Evolutionary conservation across 805 yeast species (phyloP).

Genomic region (Starmerella gropengiesseri): DNA sequence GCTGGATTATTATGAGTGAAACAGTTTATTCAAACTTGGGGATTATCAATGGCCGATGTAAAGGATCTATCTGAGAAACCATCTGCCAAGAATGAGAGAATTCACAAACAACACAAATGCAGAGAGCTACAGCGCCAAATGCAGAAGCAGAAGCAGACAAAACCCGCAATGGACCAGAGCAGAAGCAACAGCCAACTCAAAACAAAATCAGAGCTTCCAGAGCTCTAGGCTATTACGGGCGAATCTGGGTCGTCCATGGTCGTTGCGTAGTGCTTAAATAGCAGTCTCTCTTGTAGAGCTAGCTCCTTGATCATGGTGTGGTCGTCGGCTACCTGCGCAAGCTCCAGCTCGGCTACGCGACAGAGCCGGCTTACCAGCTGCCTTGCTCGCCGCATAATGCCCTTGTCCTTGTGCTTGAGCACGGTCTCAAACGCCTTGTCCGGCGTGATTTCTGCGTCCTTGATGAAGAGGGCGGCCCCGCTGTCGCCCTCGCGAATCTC

Average conservation of each 20-base stretch:
- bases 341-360: constrained; percentile 1
- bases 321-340: constrained; percentile 1
- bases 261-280: constrained; percentile 7
- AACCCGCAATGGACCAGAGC: too few relatives aligned
- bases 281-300: constrained; percentile 7
- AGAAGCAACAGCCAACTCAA: too few relatives aligned
- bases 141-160: too few relatives aligned
- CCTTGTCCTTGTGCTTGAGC: neutral
- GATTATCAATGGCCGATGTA: too few relatives aligned
- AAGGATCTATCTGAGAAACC: too few relatives aligned
- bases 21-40: too few relatives aligned
- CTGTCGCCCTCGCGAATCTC: constrained; percentile 19
- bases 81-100: too few relatives aligned
- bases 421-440: constrained; percentile 11
- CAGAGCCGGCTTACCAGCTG: constrained; percentile 11
- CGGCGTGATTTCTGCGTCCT: constrained; percentile 21
- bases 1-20: too few relatives aligned
- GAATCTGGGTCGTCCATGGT: neutral
- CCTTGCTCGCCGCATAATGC: constrained; percentile 7
- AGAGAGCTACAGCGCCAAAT: too few relatives aligned
- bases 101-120: too few relatives aligned
- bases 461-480: constrained; percentile 20
- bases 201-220: neutral
- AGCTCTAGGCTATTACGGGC: neutral
- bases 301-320: neutral